Base-by-base conservation (phyloP, 1,284 basidiomycete species). In the Sanghuangporus weigelae region DNA sequence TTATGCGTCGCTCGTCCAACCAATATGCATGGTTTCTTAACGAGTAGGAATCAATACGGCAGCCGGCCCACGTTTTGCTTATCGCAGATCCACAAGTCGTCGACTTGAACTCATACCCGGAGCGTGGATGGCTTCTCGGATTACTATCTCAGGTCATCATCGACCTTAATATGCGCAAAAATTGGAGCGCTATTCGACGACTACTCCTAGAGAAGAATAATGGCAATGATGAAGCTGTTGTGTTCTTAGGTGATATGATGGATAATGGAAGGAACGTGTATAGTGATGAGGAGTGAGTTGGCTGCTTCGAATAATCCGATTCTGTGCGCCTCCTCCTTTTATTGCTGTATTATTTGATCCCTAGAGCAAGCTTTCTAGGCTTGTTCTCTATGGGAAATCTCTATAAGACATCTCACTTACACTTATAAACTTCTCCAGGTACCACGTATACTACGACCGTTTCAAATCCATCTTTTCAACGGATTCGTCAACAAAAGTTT, bases 171-270 rank as follows among this genome's bases (percentile, higher is more conserved):
- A 77, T 94, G 70, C 83, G 84, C 62, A 90, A 90, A 74, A 86
- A 80, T 68, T 95, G 93, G 93, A 81, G 84, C 21, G 83, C 86
- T 0, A 80, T 73, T 16, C 23, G 36, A 49, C 72, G 77, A 12
- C 73, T 79, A 26, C 77, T 90, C 35, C 80, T 77, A 23, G 90
- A 93, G 0, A 44, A 11, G 14, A 54, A 54, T 31, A 5, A 14
- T 38, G 53, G 38, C 11, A 10, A 60, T 16, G 44, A 19, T 19
- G 80, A 95, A 70, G 81, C 79, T 12, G 84, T 95, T 7, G 79
- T 96, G 8, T 91, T 96, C 66, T 77, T 95, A 21, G 94, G 94
- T 26, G 88, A 92, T 74, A 85, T 92, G 85, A 80, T 90, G 60
- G 84, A 86, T 57, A 84, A 82, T 59, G 93, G 92, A 4, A 83